phyloP scores from a whole-genome alignment of 129 eudicot genomes.

The Gnaphalium uliginosum region DNA sequence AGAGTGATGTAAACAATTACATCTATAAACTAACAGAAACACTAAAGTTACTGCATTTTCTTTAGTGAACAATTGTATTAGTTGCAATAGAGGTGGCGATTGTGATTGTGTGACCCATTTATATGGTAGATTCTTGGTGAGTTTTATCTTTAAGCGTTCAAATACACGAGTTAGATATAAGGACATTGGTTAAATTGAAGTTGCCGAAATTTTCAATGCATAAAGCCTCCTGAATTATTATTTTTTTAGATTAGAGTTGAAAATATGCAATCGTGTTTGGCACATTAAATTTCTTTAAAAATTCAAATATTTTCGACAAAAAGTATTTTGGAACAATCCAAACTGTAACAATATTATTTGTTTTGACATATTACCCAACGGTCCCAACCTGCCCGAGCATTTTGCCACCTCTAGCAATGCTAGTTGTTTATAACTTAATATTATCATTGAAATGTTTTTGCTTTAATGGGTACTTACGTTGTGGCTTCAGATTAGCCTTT shows the following conservation, averaged over 20 bases:
- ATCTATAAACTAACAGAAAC: neutral
- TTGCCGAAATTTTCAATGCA: too few species aligned
- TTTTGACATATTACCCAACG: neutral
- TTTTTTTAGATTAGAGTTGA: too few species aligned
- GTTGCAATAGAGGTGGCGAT: neutral
- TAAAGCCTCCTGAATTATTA: too few species aligned
- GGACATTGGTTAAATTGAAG: neutral
- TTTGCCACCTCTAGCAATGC: neutral
- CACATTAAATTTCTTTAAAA: too few species aligned
- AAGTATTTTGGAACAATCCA: too few species aligned
- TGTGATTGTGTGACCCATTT: neutral
- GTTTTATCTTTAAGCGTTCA: neutral
- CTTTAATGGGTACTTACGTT: neutral
- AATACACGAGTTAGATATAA: neutral
- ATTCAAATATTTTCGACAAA: too few species aligned
- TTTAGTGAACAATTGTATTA: neutral
- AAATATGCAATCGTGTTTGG: neutral
- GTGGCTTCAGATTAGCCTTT: conserved; percentile 63
- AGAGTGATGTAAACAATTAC: neutral
- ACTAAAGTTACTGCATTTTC: neutral
- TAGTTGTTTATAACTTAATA: neutral
- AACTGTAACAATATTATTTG: neutral
- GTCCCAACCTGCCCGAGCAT: neutral
- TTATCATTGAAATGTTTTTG: neutral
- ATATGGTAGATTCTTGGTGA: neutral